Percentiles rank a stretch among this genome's conserved stretches.
phyloP scores from a whole-genome alignment of 345 rosid species.

The Limnanthes douglasii region DNA sequence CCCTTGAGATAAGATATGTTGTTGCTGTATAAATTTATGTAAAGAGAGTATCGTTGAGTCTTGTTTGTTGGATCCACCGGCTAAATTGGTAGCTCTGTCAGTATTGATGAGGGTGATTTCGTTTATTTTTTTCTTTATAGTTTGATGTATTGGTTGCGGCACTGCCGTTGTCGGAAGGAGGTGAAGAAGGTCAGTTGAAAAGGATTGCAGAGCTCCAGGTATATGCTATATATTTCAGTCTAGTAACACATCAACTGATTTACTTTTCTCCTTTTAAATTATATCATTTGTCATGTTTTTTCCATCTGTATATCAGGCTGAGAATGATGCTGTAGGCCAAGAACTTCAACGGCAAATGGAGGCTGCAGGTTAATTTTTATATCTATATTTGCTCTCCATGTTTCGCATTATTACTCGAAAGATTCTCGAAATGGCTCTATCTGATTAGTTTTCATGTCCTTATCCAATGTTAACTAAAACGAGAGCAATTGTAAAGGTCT shows the following conservation, averaged over 20 bases:
- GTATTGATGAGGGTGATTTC: not conserved
- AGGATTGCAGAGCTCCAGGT: slow-evolving; percentile 76
- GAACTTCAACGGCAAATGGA: slow-evolving; percentile 88
- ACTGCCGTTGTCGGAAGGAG: slow-evolving; percentile 81
- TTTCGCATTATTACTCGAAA: too few relatives aligned
- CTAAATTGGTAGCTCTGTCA: too few relatives aligned
- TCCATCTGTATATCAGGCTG: slow-evolving; percentile 27
- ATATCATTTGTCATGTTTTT: not conserved
- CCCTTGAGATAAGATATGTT: too few relatives aligned
- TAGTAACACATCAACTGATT: not conserved
- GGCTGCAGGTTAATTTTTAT: slow-evolving; percentile 52
- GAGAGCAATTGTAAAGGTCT: too few relatives aligned
- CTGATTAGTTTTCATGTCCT: too few relatives aligned
- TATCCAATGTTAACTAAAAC: too few relatives aligned
- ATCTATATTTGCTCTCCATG: not conserved
- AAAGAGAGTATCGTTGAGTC: too few relatives aligned
- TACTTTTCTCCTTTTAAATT: not conserved
- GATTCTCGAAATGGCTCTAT: too few relatives aligned
- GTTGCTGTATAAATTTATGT: too few relatives aligned
- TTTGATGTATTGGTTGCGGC: slow-evolving; percentile 89
- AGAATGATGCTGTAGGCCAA: slow-evolving; percentile 71
- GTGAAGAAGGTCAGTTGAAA: slow-evolving; percentile 83
- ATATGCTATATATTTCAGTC: not conserved
- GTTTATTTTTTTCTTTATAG: slow-evolving; percentile 16
- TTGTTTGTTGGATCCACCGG: too few relatives aligned